Base-by-base conservation (phyloP, 768 basidiomycete genomes). In the Naganishia onofrii region DNA sequence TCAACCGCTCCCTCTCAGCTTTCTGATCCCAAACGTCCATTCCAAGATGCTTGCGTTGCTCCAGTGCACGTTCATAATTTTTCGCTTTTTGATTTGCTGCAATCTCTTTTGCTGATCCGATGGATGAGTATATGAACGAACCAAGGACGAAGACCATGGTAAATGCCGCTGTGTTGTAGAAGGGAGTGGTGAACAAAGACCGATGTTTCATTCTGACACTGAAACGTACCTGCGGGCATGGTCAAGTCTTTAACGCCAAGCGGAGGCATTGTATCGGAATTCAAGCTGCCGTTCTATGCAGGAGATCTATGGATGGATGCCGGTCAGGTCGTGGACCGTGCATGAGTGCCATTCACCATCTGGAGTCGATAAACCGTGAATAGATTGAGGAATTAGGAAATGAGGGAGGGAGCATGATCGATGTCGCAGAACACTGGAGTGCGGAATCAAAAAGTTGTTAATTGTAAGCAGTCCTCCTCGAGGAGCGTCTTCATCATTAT, bases 141-240 rank as follows among this genome's bases (percentile, higher is more conserved):
- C 67, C 71, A 28, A 77, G 73, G 12, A 76, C 75, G 52, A 77
- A 72, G 57, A 74, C 74, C 75, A 76, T 76, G 57, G 73, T 71
- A 68, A 77, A 77, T 53, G 76, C 76, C 32, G 73, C 76, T 36
- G 68, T 32, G 15, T 23, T 29, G 29, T 10, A 46, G 68, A 34
- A 36, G 32, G 57, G 29, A 28, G 21, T 28, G 6, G 17, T 42
- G 9, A 55, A 38, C 55, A 15, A 19, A 15, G 19, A 10, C 36
- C 5, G 26, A 19, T 15, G 26, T n/a, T n/a, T 15, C 19, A 31
- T 17, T 1, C 26, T n/a, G 56, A 38, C 15, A 26, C 1, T n/a
- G 21, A 1, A 29, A 17, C 38, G 34, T 28, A 46, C 42, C 54
- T 36, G 52, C 32, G 54, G 67, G 67, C 38, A 68, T 53, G 21